Evolutionary conservation across 768 basidiomycete genomes (phyloP), one percentile per base, ranked within the genome.

Genomic region (Grammothele lineata): DNA sequence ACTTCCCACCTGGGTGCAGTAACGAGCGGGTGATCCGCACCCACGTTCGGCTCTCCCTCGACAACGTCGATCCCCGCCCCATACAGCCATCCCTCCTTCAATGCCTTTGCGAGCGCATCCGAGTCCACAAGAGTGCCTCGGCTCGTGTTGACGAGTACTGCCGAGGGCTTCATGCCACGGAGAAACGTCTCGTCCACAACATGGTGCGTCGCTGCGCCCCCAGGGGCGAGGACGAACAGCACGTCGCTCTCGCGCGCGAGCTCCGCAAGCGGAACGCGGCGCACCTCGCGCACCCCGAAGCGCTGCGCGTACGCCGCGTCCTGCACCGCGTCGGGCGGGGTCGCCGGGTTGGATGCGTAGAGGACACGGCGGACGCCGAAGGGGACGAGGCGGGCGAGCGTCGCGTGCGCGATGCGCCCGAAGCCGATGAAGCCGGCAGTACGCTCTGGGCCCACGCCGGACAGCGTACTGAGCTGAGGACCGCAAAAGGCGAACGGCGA

Each of bases 61-160:
- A 97, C 82, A 27, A 98, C 95, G 63, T 99, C 95, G 10, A 99
- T 58, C 0, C 92, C 95, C 0, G 96, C 96, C 19, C 83, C 93
- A 76, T 86, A 94, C 19, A 99, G 87, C 80, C 85, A 83, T 3
- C 76, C 77, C 50, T 86, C 80, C 37, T 70, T 63, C 35, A 98
- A 67, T 2, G 94, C 95, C 50, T 74, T 79, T 2, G 85, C 87
- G 8, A 99, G 74, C 11, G 94, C 95, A 39, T 87, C 81, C 0
- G 89, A 90, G 63, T 99, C 92, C 6, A 99, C 89, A 12, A 97
- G 67, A 0, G 89, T 81, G 25, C 95, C 95, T 22, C 95, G 72
- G 11, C 81, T 80, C 1, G 85, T 78, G 61, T 99, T 99, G 37
- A 98, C 84, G 17, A 99, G 64, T 25, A 97, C 75, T 1, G 81